Evolutionary conservation across 129 eudicot genomes (phyloP).

Genomic region (Flaveria ramosissima): DNA sequence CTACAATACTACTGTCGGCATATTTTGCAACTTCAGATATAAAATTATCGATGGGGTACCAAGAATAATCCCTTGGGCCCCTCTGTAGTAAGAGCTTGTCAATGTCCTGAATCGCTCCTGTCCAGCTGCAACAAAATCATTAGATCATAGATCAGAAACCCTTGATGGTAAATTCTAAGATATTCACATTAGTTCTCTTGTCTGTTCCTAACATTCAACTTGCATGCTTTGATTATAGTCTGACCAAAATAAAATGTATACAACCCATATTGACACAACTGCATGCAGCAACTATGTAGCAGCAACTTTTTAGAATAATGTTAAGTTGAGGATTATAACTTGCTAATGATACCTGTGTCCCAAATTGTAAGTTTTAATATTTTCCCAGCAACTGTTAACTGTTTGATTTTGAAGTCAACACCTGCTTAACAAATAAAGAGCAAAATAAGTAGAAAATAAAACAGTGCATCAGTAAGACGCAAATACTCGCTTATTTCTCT

Average conservation of each 20-base stretch:
- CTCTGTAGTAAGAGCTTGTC: conserved; percentile 94
- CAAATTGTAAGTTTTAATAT: conserved; percentile 86
- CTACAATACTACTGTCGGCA: not conserved
- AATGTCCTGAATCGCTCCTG: conserved; percentile 94
- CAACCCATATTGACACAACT: not conserved
- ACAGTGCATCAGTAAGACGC: not conserved
- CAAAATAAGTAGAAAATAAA: not conserved
- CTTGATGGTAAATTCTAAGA: not conserved
- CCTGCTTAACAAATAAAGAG: conserved; percentile 43
- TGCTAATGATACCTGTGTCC: conserved; percentile 71
- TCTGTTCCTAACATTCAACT: not conserved
- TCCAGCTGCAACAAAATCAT: conserved; percentile 73
- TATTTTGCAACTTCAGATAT: conserved; percentile 13
- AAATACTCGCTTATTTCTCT: not conserved
- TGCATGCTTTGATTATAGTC: not conserved
- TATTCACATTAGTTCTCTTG: not conserved
- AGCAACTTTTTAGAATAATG: not conserved
- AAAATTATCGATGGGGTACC: conserved; percentile 45
- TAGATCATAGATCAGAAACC: conserved; percentile 21
- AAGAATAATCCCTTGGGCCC: conserved; percentile 91
- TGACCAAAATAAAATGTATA: not conserved
- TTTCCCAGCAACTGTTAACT: conserved; percentile 71
- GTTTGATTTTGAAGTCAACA: conserved; percentile 85
- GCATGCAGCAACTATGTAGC: not conserved
- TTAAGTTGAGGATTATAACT: not conserved